phyloP scores from a whole-genome alignment of 2,329 filamentous ascomycete genomes.

The Drechslera avenae region DNA sequence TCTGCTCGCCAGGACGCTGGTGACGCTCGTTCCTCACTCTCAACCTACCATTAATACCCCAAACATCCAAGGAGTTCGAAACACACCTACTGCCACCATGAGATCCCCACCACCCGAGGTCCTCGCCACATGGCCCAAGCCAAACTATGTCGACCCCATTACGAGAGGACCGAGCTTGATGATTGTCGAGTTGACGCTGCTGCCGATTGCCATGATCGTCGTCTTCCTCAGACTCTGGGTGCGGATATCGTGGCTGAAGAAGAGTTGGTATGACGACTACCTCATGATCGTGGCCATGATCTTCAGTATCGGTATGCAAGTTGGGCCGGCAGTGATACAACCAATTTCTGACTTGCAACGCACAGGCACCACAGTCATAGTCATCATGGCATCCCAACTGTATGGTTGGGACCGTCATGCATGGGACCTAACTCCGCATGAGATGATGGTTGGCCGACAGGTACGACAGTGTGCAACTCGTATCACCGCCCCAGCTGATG shows the following conservation, averaged over 20 bases:
- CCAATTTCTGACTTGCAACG: background rate
- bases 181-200: conserved; percentile 47
- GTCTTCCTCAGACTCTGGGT: conserved; percentile 45
- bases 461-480: conserved; percentile 27
- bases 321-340: background rate
- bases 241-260: conserved; percentile 45
- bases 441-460: conserved; percentile 44
- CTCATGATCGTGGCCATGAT: conserved; percentile 47
- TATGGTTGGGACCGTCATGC: conserved; percentile 49
- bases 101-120: conserved; percentile 44
- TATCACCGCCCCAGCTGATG: conserved; percentile 23
- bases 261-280: conserved; percentile 48
- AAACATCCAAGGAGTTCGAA: conserved; percentile 24
- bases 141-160: conserved; percentile 52
- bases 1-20: conserved; percentile 20
- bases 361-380: conserved; percentile 11
- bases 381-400: conserved; percentile 37
- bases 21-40: conserved; percentile 36
- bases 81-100: conserved; percentile 29
- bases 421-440: conserved; percentile 40
- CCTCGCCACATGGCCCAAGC: conserved; percentile 48
- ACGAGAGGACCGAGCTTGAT: conserved; percentile 51
- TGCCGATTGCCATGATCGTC: conserved; percentile 45
- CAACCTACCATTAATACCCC: conserved; percentile 23
- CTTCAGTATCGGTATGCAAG: conserved; percentile 14